Evolutionary conservation across 495 filamentous ascomycete species (phyloP), one percentile per base, ranked within the genome.

Genomic region (Talaromyces borbonicus): DNA sequence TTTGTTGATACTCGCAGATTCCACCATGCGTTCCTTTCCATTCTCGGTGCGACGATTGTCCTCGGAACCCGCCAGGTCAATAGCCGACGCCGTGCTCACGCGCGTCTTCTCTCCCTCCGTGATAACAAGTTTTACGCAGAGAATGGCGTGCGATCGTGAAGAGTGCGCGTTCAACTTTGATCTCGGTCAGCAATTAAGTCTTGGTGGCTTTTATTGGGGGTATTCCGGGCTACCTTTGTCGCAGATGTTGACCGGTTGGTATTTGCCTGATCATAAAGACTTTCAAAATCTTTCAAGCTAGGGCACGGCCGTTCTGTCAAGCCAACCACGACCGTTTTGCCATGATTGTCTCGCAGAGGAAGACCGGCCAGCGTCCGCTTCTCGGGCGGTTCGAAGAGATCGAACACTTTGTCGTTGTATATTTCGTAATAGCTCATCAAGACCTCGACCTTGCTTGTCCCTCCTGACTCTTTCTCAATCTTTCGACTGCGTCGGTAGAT

Each of bases 1-100:
- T 68, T 96, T 98, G 72, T 98, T 98, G 70, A 98, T 98, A 58
- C 87, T 93, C 2, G 90, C 87, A n/a, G 88, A 95, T 61, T 98
- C 92, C 2, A 93, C 75, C 69, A 98, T 75, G 11, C 92, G 72
- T 56, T 95, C 88, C 63, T 92, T 93, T 50, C 83, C 87, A 64
- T 98, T 98, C 26, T 94, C 89, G 0, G 92, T 98, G 26, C 92
- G 66, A 19, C 92, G 73, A 60, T 98, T 98, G 58, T 98, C 92
- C 62, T 98, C 92, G 9, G 88, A 95, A 8, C 92, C 92, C 38
- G 92, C 92, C 52, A 98, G 73, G 69, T 98, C 92, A 64, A 98
- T 97, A 49, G 90, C 90, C 2, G 88, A 95, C 4, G 84, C 87
- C 2, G 82, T 92, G 63, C 86, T 93, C 45, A 85, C 73, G 43